phyloP scores from a whole-genome alignment of 2,329 filamentous ascomycete genomes.

The Xylariaceae sp. region DNA sequence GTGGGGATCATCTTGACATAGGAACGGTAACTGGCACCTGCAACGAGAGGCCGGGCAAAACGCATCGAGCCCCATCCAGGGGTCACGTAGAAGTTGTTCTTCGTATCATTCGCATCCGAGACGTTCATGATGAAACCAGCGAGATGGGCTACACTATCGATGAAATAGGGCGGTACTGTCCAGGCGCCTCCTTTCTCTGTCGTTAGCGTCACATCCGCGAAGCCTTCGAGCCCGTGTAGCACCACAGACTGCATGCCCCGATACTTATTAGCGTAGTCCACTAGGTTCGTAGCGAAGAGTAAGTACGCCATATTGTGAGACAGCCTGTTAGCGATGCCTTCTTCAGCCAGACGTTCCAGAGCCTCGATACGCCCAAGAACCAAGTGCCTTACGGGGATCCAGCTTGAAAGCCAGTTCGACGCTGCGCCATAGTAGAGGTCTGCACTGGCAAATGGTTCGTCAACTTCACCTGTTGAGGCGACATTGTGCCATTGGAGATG shows the following conservation, averaged over 20 bases:
- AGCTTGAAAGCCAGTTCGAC: constrained; percentile 59
- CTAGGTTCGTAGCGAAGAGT: constrained; percentile 45
- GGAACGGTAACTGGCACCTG: constrained; percentile 43
- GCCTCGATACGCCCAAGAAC: constrained; percentile 57
- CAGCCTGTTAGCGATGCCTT: constrained; percentile 65
- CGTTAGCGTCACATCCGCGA: constrained; percentile 44
- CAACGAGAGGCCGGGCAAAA: constrained; percentile 40
- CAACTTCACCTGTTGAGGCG: too few relatives aligned
- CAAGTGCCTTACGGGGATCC: constrained; percentile 63
- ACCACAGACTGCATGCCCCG: constrained; percentile 50
- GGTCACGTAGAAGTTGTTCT: constrained; percentile 45
- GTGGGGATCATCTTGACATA: constrained; percentile 50
- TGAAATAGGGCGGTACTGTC: constrained; percentile 50
- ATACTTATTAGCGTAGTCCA: constrained; percentile 48
- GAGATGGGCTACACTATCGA: constrained; percentile 48
- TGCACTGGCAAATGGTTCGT: constrained; percentile 54
- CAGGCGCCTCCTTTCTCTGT: constrained; percentile 40
- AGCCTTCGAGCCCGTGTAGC: constrained; percentile 43
- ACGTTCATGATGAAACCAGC: constrained; percentile 51
- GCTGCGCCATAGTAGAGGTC: constrained; percentile 59
- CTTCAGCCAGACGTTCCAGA: constrained; percentile 57
- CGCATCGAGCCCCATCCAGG: constrained; percentile 47
- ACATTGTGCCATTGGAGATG: constrained; percentile 50
- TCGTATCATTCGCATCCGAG: constrained; percentile 44
- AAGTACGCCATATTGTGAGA: constrained; percentile 70